Conservation (phyloP, 768 basidiomycete genomes). For the button mushroom (Agaricus bisporus) region DNA sequence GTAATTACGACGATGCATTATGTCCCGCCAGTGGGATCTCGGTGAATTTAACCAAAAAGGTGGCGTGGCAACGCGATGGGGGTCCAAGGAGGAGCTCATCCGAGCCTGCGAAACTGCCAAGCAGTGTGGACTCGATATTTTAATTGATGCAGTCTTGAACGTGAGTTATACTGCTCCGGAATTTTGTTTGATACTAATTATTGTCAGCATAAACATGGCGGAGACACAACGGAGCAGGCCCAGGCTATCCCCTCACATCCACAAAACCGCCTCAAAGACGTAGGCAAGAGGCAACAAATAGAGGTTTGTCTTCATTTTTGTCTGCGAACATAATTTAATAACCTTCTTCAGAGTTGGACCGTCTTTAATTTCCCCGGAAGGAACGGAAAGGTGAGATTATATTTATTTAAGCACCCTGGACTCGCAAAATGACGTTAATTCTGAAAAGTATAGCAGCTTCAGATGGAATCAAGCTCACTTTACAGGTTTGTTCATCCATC, state of each 20-base stretch:
- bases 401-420: neutral
- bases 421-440: neutral
- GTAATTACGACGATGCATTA: neutral
- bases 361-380: constrained; percentile 79
- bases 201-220: constrained; percentile 76
- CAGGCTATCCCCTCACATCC: constrained; percentile 65
- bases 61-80: constrained; percentile 73
- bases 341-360: constrained; percentile 67
- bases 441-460: constrained; percentile 52
- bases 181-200: neutral
- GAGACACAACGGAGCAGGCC: constrained; percentile 68
- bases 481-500: constrained; percentile 43
- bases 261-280: constrained; percentile 55
- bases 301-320: constrained; percentile 38
- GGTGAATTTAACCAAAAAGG: constrained; percentile 83
- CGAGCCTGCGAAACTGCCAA: constrained; percentile 63
- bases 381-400: constrained; percentile 49
- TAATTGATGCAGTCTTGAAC: constrained; percentile 88
- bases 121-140: constrained; percentile 61
- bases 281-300: constrained; percentile 57
- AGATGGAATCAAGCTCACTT: constrained; percentile 78
- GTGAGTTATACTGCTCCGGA: constrained; percentile 31
- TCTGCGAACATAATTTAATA: neutral
- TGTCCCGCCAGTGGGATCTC: constrained; percentile 64
- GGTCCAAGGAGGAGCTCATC: constrained; percentile 74